Percentiles rank a stretch among this genome's conserved stretches.
Evolutionary conservation across 495 filamentous ascomycete genomes (phyloP).

Genomic region (Collariella sp.): DNA sequence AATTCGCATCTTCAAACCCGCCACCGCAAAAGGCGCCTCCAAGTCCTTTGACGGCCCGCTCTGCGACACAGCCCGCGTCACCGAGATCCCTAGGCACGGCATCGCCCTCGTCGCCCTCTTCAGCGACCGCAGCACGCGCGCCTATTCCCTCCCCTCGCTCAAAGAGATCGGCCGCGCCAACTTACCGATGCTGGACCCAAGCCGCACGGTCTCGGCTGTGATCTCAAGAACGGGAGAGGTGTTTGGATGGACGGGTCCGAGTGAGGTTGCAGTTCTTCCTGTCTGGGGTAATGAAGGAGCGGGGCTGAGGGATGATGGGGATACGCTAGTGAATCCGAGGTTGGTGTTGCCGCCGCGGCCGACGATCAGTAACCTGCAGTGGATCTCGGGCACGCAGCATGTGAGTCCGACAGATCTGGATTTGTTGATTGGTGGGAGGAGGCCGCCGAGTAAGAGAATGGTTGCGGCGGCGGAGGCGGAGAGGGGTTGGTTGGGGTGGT

Average conservation of each 20-base stretch:
- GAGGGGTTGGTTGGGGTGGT: no score
- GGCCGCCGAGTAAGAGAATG: constrained; percentile 77
- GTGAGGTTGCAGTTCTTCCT: constrained; percentile 69
- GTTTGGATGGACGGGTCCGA: constrained; percentile 82
- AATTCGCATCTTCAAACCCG: constrained; percentile 76
- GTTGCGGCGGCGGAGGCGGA: constrained; percentile 38
- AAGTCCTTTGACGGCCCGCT: constrained; percentile 77
- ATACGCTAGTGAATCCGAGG: constrained; percentile 69
- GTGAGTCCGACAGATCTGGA: constrained; percentile 87
- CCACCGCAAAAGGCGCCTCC: constrained; percentile 74
- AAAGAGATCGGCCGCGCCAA: constrained; percentile 70
- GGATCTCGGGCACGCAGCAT: constrained; percentile 93
- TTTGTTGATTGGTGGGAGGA: constrained; percentile 82
- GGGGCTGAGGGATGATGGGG: constrained; percentile 44
- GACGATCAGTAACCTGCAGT: constrained; percentile 93
- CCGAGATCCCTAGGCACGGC: constrained; percentile 60
- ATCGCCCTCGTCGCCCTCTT: constrained; percentile 78
- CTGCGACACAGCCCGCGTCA: constrained; percentile 68
- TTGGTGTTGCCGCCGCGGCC: constrained; percentile 67
- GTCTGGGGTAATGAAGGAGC: constrained; percentile 75
- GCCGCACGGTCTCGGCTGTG: constrained; percentile 54
- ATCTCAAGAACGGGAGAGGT: constrained; percentile 72
- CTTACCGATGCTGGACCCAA: constrained; percentile 61
- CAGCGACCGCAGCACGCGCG: constrained; percentile 65
- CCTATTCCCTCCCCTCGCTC: constrained; percentile 75